Base-by-base conservation (phyloP, 306 rosid genomes). In the Rubus parviflorus region DNA sequence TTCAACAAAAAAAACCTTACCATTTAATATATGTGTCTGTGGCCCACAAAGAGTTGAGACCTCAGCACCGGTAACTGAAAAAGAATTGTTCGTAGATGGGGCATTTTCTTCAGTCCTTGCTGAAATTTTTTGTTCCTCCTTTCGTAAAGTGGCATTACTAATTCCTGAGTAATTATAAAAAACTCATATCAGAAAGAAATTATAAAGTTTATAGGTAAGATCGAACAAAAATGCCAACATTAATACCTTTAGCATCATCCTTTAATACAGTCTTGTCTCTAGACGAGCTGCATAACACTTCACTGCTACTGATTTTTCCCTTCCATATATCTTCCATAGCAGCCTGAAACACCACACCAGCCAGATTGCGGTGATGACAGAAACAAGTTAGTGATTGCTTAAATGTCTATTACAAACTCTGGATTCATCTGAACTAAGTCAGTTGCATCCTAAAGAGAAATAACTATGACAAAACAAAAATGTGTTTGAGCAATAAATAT, bases 251-350 rank as follows among this genome's bases (percentile, higher is more conserved):
- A 63, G 75, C 57, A 81, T 81, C 82, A 72, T 81, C 84, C 79
- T 41, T 81, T 63, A 72, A 81, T 63, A 80, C 84, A 77, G 80
- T 84, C 72, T 74, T 80, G 77, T 83, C 84, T 73, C 81, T 79
- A 67, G 43, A 63, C 4, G 84, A 79, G 65, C 76, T 71, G 72
- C 75, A 60, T 22, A 78, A 58, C 38, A 81, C 89, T 70, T 79
- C 95, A 83, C 95, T 90, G 80, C 84, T 79, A 58, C 80, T 80
- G 58, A 80, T 70, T 77, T 69, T 88, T 23, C 95, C 95, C 75
- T 68, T 86, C 86, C 87, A 88, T 69, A 90, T 86, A 77, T 88
- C 92, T 64, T 74, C 80, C 73, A 90, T 83, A 52, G 82, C 71
- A 75, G 58, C 81, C 95, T 90, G 86, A 71, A 86, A 82, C 78